Base-by-base conservation (phyloP, 441 rosid genomes). In the Metrosideros polymorpha region DNA sequence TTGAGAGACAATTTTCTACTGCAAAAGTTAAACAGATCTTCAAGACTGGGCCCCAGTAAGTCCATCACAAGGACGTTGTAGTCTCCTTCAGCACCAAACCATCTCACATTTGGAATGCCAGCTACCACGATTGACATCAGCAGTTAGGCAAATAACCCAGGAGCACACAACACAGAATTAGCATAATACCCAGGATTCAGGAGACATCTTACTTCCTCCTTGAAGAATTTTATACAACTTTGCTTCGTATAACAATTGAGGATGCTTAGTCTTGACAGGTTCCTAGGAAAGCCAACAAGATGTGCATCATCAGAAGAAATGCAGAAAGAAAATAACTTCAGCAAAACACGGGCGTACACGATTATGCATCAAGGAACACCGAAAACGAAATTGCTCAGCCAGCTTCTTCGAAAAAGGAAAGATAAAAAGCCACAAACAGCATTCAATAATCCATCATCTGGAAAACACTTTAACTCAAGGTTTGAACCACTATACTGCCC, bases 1-100 rank as follows among this genome's bases (percentile, higher is more conserved):
- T 87, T 87, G 79, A 90, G 83, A 61, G 84, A 84, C 56, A 79
- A 56, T 35, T 84, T 84, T 84, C 84, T 35, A 50, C 85, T 63
- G 29, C 63, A 55, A 50, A 61, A n/a, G 49, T 79, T 39, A 19
- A 50, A 57, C 61, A 50, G 42, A 83, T 27, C 84, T 83, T 83
- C 84, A 22, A 83, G 84, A 83, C 84, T 83, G 12, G 84, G 84
- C 61, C 84, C 84, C 84, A 83, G 59, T 50, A 51, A 86, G 63
- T 53, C 66, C 75, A 59, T 86, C 82, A 82, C 87, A 12, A 59
- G 83, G 39, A 82, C 79, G 5, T 63, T 83, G 71, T 35, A 59
- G 42, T 83, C 84, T 83, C 84, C 84, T 83, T 66, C 86, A 4
- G 77, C 57, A 57, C 86, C 79, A 83, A 83, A 83, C 84, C 84